Evolutionary conservation across 345 rosid species (phyloP), one percentile per base, ranked within the genome.

Genomic region (Rhizophora apiculata): DNA sequence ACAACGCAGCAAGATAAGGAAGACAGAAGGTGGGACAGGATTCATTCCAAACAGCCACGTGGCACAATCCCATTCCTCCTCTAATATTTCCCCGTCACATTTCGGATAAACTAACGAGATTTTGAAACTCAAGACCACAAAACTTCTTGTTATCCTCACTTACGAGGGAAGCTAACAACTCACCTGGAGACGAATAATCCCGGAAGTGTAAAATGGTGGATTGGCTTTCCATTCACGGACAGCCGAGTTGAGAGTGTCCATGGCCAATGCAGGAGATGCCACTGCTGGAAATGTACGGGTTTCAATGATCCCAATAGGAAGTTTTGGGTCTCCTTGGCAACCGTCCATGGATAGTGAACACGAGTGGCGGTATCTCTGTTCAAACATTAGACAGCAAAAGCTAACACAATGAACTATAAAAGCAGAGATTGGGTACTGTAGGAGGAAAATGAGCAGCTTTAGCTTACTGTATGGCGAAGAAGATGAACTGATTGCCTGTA

Each of bases 131-230:
- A 3, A 43, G 3, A 13, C 18, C 49, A 43, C 49, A 43, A 13
- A 5, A 43, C 5, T 3, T 43, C 0, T 9, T 0, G 5, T 1
- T 43, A 43, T 13, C 5, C 15, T 43, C 49, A 3, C 15, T 13
- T 13, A 15, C 49, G 19, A 43, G 16, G 13, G 18, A 43, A 43
- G 5, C 18, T 43, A 43, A 56, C 55, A 13, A 15, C 27, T 52
- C 77, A 86, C 97, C 88, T 93, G 91, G 16, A 93, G 82, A 20
- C 98, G 91, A 64, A 91, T 72, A 63, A 93, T 84, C 55, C 97
- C 97, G 29, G 97, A 93, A 73, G 79, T 53, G 57, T 67, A 63
- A 36, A 60, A 70, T 43, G 96, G 91, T 16, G 88, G 94, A 36
- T 72, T 73, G 46, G 78, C 73, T 75, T 77, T 84, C 67, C 87